A percentile compares a stretch with the other conserved stretches of the same genome.
Conservation (phyloP, 1,284 basidiomycete species). For the Ustilago cynodontis region DNA sequence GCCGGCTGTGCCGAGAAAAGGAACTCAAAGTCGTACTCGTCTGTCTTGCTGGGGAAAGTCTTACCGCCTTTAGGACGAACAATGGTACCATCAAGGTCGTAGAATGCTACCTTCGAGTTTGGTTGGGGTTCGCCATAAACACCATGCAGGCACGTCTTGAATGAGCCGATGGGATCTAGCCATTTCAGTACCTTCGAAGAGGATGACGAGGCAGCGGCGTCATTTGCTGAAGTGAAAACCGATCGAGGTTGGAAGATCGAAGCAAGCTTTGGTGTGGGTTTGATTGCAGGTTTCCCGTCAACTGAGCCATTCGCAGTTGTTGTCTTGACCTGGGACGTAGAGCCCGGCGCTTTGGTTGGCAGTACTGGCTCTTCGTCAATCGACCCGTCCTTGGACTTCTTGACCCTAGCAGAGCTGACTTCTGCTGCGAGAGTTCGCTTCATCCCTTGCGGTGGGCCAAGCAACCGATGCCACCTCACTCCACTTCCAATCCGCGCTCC, state of each 20-base stretch:
- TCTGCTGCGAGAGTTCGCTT: slow-evolving; percentile 22
- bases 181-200: slow-evolving; percentile 19
- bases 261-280: slow-evolving; percentile 30
- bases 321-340: background rate
- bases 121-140: slow-evolving; percentile 34
- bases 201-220: slow-evolving; percentile 7
- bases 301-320: background rate
- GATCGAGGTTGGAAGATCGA: slow-evolving; percentile 43
- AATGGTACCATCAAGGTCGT: slow-evolving; percentile 61
- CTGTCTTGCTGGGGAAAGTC: slow-evolving; percentile 46
- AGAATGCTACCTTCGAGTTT: slow-evolving; percentile 49
- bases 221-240: background rate
- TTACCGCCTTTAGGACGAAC: slow-evolving; percentile 52
- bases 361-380: slow-evolving; percentile 15
- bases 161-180: slow-evolving; percentile 35
- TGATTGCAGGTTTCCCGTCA: background rate
- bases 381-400: slow-evolving; percentile 22
- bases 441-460: slow-evolving; percentile 6
- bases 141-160: slow-evolving; percentile 40
- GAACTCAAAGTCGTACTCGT: slow-evolving; percentile 59
- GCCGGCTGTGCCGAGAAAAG: slow-evolving; percentile 14
- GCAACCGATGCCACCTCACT: background rate
- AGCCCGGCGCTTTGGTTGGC: slow-evolving; percentile 8
- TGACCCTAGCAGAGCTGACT: background rate
- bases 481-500: slow-evolving; percentile 9